These are phyloP conservation scores for Torulaspora franciscae DNA, from an alignment of 805 yeast species.

Conservation along the genomic window DNA sequence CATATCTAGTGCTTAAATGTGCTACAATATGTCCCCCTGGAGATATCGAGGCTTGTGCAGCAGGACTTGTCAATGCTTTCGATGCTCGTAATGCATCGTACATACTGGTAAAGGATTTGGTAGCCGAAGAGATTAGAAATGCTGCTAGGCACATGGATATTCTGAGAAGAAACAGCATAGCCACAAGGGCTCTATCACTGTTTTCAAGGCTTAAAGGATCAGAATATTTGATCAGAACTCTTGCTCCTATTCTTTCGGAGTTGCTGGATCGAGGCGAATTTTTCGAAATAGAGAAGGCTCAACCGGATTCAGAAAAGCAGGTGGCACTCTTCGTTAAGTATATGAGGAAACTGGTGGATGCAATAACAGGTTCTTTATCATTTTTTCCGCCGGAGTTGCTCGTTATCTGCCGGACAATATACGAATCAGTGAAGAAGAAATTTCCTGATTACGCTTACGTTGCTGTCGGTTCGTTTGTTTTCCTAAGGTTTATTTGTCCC, in stretches of 20 bases:
- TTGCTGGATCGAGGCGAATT: constrained; percentile 46
- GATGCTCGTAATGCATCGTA: constrained; percentile 42
- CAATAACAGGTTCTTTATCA: constrained; percentile 51
- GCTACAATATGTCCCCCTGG: constrained; percentile 60
- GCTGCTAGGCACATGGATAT: constrained; percentile 66
- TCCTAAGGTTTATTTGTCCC: constrained; percentile 77
- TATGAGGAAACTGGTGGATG: constrained; percentile 51
- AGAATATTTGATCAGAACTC: constrained; percentile 48
- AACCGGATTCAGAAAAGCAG: constrained; percentile 38
- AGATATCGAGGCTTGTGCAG: constrained; percentile 68
- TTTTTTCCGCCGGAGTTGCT: constrained; percentile 67
- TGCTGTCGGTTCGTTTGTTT: constrained; percentile 83
- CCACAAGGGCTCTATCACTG: constrained; percentile 69
- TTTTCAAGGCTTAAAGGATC: constrained; percentile 65
- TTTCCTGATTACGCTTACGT: constrained; percentile 62
- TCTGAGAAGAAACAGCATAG: constrained; percentile 73
- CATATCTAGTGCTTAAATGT: constrained; percentile 46
- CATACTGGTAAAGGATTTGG: constrained; percentile 48
- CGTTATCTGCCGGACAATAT: constrained; percentile 63
- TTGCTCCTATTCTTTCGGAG: constrained; percentile 54
- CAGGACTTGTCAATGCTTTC: constrained; percentile 54
- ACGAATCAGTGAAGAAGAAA: constrained; percentile 50
- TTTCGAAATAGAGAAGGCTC: constrained; percentile 61
- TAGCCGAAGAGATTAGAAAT: constrained; percentile 56
- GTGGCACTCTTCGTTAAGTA: constrained; percentile 50